Evolutionary conservation across 139 green algal genomes (phyloP).

Genomic region (Chlamydomonas eustigma): DNA sequence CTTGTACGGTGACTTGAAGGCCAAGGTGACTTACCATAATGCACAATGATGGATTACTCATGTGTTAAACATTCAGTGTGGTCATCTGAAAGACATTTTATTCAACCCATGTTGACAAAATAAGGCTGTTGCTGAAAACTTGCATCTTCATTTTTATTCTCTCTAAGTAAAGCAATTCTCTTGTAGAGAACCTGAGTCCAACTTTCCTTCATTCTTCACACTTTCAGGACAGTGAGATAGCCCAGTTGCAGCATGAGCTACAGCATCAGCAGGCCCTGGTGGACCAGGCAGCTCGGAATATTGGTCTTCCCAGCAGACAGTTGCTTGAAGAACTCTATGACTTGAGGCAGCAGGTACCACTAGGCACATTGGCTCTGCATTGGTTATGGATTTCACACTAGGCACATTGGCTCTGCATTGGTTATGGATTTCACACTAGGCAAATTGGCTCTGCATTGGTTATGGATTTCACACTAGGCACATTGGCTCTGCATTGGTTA

Average conservation of each 20-base stretch:
- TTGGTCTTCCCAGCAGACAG: slow-evolving; percentile 3
- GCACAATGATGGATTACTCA: not conserved
- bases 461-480: too few species aligned
- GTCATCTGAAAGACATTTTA: not conserved
- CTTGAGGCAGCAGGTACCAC: slow-evolving; percentile 5
- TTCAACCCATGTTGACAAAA: not conserved
- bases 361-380: too few species aligned
- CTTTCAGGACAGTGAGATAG: not conserved
- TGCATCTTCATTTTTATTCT: too few species aligned
- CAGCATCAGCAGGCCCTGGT: slow-evolving; percentile 11
- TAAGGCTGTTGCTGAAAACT: not conserved
- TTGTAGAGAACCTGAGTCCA: too few species aligned
- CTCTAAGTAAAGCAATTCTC: too few species aligned
- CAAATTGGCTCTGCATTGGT: too few species aligned
- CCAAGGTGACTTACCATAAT: not conserved
- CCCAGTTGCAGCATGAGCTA: not conserved
- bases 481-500: too few species aligned
- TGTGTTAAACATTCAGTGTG: not conserved
- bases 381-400: too few species aligned
- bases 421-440: too few species aligned
- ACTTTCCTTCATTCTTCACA: too few species aligned
- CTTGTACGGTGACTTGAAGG: not conserved
- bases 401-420: too few species aligned
- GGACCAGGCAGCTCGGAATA: not conserved
- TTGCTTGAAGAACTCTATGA: slow-evolving; percentile 7